These are phyloP conservation scores for Alternaria viburni DNA, from an alignment of 2,329 filamentous ascomycete genomes.

Conservation along the genomic window DNA sequence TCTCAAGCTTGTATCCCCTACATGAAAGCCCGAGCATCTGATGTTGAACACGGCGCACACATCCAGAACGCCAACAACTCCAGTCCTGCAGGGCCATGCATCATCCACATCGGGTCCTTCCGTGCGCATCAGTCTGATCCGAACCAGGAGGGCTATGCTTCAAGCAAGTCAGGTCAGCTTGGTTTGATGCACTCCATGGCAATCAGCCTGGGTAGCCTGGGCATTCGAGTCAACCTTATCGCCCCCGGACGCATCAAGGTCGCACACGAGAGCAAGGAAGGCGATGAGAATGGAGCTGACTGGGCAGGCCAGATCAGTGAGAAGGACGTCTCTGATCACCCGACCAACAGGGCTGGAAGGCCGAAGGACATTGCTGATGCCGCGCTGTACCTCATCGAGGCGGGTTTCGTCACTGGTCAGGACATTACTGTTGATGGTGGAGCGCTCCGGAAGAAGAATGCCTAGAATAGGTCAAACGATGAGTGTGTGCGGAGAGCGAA, in stretches of 20 bases:
- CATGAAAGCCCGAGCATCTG: conserved; percentile 49
- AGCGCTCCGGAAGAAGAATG: conserved; percentile 44
- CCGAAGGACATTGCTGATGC: conserved; percentile 56
- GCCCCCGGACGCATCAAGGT: conserved; percentile 57
- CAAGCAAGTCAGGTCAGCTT: conserved; percentile 59
- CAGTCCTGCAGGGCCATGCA: conserved; percentile 50
- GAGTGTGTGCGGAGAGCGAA: background rate
- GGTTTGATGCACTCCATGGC: conserved; percentile 60
- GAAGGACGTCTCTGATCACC: conserved; percentile 53
- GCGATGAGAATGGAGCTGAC: conserved; percentile 50
- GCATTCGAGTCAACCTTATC: conserved; percentile 57
- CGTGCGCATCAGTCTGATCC: conserved; percentile 55
- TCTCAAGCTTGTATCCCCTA: conserved; percentile 56
- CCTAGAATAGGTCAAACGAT: background rate
- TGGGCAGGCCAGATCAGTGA: conserved; percentile 49
- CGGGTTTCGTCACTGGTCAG: conserved; percentile 49
- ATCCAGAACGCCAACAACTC: conserved; percentile 28
- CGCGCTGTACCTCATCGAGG: conserved; percentile 50
- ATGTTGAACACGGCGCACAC: conserved; percentile 35
- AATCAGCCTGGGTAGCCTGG: conserved; percentile 52
- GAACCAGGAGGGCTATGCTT: conserved; percentile 59
- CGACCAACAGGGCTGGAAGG: conserved; percentile 53
- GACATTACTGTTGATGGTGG: conserved; percentile 49
- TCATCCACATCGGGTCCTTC: conserved; percentile 57
- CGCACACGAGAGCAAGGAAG: conserved; percentile 55